Percentiles rank a stretch among this genome's conserved stretches.
phyloP scores from a whole-genome alignment of 495 filamentous ascomycete species.

The Penicillium waksmanii region DNA sequence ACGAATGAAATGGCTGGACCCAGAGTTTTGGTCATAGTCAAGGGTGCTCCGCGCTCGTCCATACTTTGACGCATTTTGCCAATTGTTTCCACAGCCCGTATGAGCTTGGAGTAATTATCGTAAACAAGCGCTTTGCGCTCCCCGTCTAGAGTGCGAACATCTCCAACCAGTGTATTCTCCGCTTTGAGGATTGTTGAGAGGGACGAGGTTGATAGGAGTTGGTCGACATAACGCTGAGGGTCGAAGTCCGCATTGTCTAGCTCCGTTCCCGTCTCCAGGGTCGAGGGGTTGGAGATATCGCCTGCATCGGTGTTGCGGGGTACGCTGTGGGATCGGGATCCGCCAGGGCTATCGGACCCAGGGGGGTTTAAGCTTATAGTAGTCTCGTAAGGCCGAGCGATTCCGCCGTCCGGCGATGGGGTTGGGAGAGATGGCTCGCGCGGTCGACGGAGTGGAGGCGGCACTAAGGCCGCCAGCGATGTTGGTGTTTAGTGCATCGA shows the following conservation, averaged over 20 bases:
- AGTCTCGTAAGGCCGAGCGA: conserved; percentile 86
- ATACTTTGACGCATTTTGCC: conserved; percentile 62
- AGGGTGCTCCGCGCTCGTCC: conserved; percentile 50
- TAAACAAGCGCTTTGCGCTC: conserved; percentile 97
- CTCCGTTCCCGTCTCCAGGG: conserved; percentile 44
- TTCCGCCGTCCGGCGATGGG: conserved; percentile 55
- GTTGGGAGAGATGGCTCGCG: conserved; percentile 52
- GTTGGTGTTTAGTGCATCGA: conserved; percentile 60
- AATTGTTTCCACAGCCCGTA: conserved; percentile 93
- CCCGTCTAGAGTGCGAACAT: conserved; percentile 88
- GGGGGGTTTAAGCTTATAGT: conserved; percentile 82
- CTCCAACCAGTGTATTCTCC: conserved; percentile 59
- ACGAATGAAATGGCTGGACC: conserved; percentile 79
- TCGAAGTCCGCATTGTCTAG: conserved; percentile 54
- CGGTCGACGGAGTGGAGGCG: conserved; percentile 49
- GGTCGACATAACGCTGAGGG: conserved; percentile 47
- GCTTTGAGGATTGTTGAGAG: conserved; percentile 65
- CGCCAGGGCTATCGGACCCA: conserved; percentile 28
- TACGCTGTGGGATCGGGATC: conserved; percentile 40
- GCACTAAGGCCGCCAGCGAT: conserved; percentile 53
- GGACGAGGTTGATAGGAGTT: conserved; percentile 56
- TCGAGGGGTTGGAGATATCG: conserved; percentile 36
- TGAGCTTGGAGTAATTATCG: conserved; percentile 96
- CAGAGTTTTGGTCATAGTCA: conserved; percentile 63
- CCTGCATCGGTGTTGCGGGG: conserved; percentile 46